Conservation (phyloP, 768 basidiomycete species). For the Mycena sanguinolenta region DNA sequence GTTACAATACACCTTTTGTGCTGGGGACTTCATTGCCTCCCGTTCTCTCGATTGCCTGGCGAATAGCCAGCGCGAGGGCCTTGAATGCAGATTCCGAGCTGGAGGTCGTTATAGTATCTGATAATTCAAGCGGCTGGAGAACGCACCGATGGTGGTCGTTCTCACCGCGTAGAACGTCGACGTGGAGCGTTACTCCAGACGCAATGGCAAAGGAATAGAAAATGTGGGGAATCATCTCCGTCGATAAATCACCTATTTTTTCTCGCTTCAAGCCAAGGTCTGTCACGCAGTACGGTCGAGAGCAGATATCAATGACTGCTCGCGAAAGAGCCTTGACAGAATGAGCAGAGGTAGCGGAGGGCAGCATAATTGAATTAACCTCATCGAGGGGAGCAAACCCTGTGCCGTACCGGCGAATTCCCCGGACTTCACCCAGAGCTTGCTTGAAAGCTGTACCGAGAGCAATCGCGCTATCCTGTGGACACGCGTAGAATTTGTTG, state of each 20-base stretch:
- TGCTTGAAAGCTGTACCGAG: conserved; percentile 93
- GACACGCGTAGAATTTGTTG: conserved; percentile 40
- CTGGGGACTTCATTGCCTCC: conserved; percentile 93
- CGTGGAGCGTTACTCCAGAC: conserved; percentile 92
- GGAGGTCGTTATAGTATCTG: conserved; percentile 75
- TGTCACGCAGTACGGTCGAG: conserved; percentile 94
- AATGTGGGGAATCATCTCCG: conserved; percentile 98
- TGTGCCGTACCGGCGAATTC: conserved; percentile 95
- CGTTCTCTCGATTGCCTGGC: conserved; percentile 92
- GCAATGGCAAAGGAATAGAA: conserved; percentile 99
- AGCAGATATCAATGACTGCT: conserved; percentile 98
- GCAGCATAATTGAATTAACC: conserved; percentile 55
- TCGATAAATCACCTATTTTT: conserved; percentile 94
- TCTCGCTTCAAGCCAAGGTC: conserved; percentile 90
- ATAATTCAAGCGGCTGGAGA: neutral
- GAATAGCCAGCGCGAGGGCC: conserved; percentile 94
- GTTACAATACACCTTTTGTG: conserved; percentile 92
- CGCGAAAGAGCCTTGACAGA: conserved; percentile 85
- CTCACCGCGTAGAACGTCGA: conserved; percentile 94
- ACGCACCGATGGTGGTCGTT: conserved; percentile 97
- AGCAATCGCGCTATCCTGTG: conserved; percentile 92
- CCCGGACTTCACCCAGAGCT: conserved; percentile 94
- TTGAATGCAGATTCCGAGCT: conserved; percentile 99
- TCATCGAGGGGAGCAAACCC: conserved; percentile 98
- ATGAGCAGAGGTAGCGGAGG: conserved; percentile 14